A percentile compares a stretch with the other conserved stretches of the same genome.
Evolutionary conservation across 2,329 filamentous ascomycete species (phyloP).

Genomic region (Scolecobasidium constrictum): DNA sequence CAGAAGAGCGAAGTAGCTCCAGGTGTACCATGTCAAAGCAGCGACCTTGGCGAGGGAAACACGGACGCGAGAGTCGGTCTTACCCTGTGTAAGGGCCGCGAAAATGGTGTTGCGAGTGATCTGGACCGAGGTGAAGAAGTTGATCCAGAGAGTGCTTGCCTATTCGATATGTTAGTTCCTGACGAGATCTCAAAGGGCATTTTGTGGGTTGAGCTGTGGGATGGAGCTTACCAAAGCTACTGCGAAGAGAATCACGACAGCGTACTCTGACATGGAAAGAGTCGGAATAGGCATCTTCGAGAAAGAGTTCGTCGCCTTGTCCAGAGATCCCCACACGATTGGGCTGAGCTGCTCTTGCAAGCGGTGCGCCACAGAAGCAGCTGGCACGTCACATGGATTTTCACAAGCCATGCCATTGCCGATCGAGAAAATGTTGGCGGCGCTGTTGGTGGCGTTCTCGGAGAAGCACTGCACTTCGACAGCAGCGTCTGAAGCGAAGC

Average conservation of each 20-base stretch:
- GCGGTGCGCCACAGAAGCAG: slow-evolving; percentile 1
- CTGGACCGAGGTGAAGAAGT: slow-evolving; percentile 7
- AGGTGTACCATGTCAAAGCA: slow-evolving; percentile 4
- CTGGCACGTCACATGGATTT: slow-evolving; percentile 4
- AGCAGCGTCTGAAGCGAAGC: not conserved
- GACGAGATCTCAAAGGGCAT: too few species aligned
- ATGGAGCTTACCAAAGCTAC: too few species aligned
- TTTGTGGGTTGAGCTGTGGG: too few species aligned
- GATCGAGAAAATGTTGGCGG: slow-evolving; percentile 5
- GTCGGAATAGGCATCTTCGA: slow-evolving; percentile 2
- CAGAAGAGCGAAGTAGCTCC: slow-evolving; percentile 5
- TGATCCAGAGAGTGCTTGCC: slow-evolving; percentile 8
- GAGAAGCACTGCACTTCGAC: slow-evolving; percentile 4
- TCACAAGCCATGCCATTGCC: slow-evolving; percentile 8
- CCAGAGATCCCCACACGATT: slow-evolving; percentile 4
- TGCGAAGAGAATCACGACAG: slow-evolving; percentile 6
- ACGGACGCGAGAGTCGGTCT: slow-evolving; percentile 6
- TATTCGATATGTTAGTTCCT: too few species aligned
- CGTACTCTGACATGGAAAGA: slow-evolving; percentile 1
- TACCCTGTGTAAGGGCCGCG: slow-evolving; percentile 2
- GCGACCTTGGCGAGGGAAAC: slow-evolving; percentile 8
- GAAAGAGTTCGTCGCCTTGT: slow-evolving; percentile 5
- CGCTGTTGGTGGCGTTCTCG: not conserved
- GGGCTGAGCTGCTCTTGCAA: slow-evolving; percentile 6
- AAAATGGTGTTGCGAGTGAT: slow-evolving; percentile 8